Base-by-base conservation (phyloP, 1,284 basidiomycete species). In the Boletus mariae region DNA sequence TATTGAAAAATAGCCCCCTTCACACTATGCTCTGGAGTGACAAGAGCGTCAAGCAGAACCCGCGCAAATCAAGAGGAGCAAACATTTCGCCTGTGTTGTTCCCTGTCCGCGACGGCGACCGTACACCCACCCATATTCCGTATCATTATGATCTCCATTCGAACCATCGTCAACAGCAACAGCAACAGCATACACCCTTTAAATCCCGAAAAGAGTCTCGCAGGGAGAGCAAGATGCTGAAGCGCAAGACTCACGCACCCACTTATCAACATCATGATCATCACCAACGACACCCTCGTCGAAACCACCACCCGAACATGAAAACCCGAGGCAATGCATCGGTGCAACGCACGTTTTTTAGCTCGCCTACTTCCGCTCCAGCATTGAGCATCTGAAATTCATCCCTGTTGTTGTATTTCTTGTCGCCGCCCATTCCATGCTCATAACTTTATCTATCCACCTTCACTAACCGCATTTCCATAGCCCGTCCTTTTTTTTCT, bases 171-270 rank as follows among this genome's bases (percentile, higher is more conserved):
- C 70, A 72, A 52, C 68, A 72, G 49, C 72, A 72, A 51, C 72
- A 76, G 45, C 48, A 68, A 13, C 72, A 76, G 42, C 46, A 68
- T 12, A 59, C 71, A 26, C 71, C 76, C 17, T 62, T 67, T 46
- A 82, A 82, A 69, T 79, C 60, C 48, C 73, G 79, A 49, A 81
- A 81, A 63, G 80, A 87, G 69, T 67, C 76, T 57, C 73, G 80
- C 57, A 74, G 79, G 59, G 85, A 87, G 69, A 80, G 79, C 66
- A 84, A 80, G 68, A 74, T 78, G 67, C 80, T 78, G 63, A 83
- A 84, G 69, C 73, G 78, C 57, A 84, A 83, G 64, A 78, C 71
- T 70, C 73, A 73, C 66, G 70, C 73, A 55, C 61, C 77, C 56
- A 61, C 63, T 45, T 66, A 70, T 51, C 68, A 68, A 20, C 68